Base-by-base conservation (phyloP, 352 stramenopile genomes). In the Pythium vanterpoolii region DNA sequence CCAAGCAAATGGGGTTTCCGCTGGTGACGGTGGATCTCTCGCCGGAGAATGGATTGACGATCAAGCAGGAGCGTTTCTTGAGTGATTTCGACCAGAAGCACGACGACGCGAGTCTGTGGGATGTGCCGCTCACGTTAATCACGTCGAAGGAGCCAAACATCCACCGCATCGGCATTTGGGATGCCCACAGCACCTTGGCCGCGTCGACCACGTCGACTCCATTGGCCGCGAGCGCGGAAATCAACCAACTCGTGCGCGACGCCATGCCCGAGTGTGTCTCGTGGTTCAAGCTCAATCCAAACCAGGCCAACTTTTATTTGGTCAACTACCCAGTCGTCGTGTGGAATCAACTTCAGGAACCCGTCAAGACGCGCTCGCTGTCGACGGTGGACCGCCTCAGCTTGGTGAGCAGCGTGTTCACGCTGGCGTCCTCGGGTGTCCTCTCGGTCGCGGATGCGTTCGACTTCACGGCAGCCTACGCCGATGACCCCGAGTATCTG, bases 251-350 rank as follows among this genome's bases (percentile, higher is more conserved):
- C 47, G 85, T 95, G 16, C 71, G 88, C 46, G 79, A 52, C 14
- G 62, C 89, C 18, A 76, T 73, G 5, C 69, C 89, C 45, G 60
- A 68, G 23, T 40, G 34, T 16, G 62, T 71, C 18, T 73, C 74
- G 19, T 99, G 90, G 91, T 83, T 99, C 56, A 98, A 98, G 75
- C 76, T 98, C 11, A 99, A 99, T 76, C 88, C 87, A 14, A 87
- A 88, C 57, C 95, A 98, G 62, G 78, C 97, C 56, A 90, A 95
- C 28, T 97, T 96, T 36, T 97, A 98, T 74, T 74, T 97, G 19
- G 93, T 98, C n/a, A 94, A 96, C 52, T 97, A 97, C 68, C 87
- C 87, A 4, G 68, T 78, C 5, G 78, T 86, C 33, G 85, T 98
- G 76, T 93, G 96, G 71, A 76, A 86, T 27, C 76, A 79, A n/a